Conservation (phyloP, 345 rosid genomes). For the Linum tenue region DNA sequence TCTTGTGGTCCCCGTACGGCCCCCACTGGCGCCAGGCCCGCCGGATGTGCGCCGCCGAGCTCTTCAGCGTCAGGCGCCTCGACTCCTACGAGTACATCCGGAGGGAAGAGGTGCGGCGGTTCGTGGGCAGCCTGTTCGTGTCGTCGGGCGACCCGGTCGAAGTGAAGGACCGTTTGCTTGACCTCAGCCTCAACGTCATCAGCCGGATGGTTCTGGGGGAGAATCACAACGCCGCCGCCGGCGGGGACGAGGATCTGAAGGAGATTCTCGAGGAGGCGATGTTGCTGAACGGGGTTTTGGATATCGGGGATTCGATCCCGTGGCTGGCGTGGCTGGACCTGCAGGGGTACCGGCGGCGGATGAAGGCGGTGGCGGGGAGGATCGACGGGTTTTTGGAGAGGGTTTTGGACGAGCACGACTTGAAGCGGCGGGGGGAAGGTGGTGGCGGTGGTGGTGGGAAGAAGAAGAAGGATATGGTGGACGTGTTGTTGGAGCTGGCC, state of each 20-base stretch:
- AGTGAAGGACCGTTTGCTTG: slow-evolving; percentile 36
- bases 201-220: slow-evolving; percentile 59
- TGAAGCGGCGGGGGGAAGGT: slow-evolving; percentile 27
- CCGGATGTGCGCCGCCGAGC: slow-evolving; percentile 45
- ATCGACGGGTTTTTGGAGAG: slow-evolving; percentile 50
- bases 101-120: slow-evolving; percentile 30
- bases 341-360: slow-evolving; percentile 56
- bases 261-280: slow-evolving; percentile 61
- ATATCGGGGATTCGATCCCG: slow-evolving; percentile 64
- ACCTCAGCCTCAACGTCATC: slow-evolving; percentile 43
- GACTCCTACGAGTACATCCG: slow-evolving; percentile 53
- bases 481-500: slow-evolving; percentile 51
- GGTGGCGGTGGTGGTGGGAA: slow-evolving; percentile 13
- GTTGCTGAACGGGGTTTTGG: slow-evolving; percentile 47
- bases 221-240: slow-evolving; percentile 34
- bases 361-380: slow-evolving; percentile 51
- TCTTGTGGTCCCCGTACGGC: slow-evolving; percentile 58
- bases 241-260: slow-evolving; percentile 42
- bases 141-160: slow-evolving; percentile 14
- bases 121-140: slow-evolving; percentile 19
- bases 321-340: slow-evolving; percentile 53
- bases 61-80: slow-evolving; percentile 51
- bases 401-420: slow-evolving; percentile 48
- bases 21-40: slow-evolving; percentile 64
- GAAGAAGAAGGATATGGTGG: slow-evolving; percentile 43